phyloP scores from a whole-genome alignment of 331 rosid species.

The Rhamnella rubrinervis region DNA sequence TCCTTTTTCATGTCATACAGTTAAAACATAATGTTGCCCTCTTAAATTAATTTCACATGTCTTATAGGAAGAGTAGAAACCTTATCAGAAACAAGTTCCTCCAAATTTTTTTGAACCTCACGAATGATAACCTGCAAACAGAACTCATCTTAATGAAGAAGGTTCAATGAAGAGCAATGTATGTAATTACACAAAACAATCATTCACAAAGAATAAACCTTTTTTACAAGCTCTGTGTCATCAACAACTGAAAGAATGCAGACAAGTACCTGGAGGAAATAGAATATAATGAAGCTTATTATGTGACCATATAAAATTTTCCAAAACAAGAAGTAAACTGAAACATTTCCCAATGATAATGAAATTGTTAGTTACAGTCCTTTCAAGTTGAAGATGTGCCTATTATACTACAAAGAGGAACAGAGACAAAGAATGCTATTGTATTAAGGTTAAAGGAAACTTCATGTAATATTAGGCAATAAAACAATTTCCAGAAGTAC shows the following conservation, averaged over 20 bases:
- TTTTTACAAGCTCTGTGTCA: conserved; percentile 79
- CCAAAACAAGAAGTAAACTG: not conserved
- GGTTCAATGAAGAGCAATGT: conserved; percentile 12
- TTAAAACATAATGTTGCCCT: not conserved
- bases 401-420: not conserved
- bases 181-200: conserved; percentile 7
- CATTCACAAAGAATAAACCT: conserved; percentile 49
- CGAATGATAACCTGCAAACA: conserved; percentile 63
- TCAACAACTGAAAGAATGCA: conserved; percentile 78
- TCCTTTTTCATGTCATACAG: too few relatives aligned
- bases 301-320: not conserved
- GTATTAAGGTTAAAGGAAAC: too few relatives aligned
- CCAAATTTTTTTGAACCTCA: conserved; percentile 59
- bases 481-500: conserved; percentile 7
- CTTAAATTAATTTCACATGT: too few relatives aligned
- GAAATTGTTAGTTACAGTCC: not conserved
- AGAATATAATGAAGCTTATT: conserved; percentile 24
- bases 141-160: conserved; percentile 9
- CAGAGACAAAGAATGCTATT: not conserved
- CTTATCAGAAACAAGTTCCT: conserved; percentile 82
- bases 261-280: conserved; percentile 77
- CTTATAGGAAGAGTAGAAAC: conserved; percentile 33
- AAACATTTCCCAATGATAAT: not conserved
- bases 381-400: not conserved
- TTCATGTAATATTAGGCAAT: not conserved